Percentiles rank a stretch among this genome's conserved stretches.
These are phyloP conservation scores for Umbelopsis sp. DNA, from an alignment of 371 early-diverging fungal genomes.

Conservation along the genomic window DNA sequence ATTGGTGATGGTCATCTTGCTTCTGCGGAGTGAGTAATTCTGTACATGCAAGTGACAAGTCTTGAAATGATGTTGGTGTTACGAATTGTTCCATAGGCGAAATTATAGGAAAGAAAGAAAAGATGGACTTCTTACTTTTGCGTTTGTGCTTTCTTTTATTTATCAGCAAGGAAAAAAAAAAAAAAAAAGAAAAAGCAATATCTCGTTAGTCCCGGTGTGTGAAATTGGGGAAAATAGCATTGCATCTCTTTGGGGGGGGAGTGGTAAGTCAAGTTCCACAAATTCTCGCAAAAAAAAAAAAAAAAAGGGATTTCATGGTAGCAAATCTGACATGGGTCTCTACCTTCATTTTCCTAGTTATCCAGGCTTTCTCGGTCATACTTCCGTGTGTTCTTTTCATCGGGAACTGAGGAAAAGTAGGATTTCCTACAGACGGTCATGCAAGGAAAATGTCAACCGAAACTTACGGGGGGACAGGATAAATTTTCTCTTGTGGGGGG, in stretches of 20 bases:
- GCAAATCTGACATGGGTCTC: no score
- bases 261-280: not conserved
- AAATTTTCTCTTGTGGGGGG: not conserved
- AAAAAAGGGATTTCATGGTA: no score
- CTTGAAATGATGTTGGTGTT: not conserved
- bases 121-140: no score
- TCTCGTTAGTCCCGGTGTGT: not conserved
- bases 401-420: no score
- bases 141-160: not conserved
- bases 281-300: not conserved
- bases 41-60: slow-evolving; percentile 8
- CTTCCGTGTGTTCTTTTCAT: no score
- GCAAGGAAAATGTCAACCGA: not conserved
- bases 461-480: not conserved
- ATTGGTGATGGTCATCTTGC: slow-evolving; percentile 15
- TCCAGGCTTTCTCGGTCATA: no score
- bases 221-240: not conserved
- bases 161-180: not conserved
- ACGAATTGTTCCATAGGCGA: slow-evolving; percentile 6
- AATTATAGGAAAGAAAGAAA: not conserved
- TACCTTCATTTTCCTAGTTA: no score
- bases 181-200: not conserved
- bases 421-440: not conserved
- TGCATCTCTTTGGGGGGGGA: not conserved
- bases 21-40: slow-evolving; percentile 1